Percentiles rank a stretch among this genome's conserved stretches.
These are phyloP conservation scores for Rhodotorula sp. DNA, from an alignment of 1,284 basidiomycete species.

Conservation along the genomic window DNA sequence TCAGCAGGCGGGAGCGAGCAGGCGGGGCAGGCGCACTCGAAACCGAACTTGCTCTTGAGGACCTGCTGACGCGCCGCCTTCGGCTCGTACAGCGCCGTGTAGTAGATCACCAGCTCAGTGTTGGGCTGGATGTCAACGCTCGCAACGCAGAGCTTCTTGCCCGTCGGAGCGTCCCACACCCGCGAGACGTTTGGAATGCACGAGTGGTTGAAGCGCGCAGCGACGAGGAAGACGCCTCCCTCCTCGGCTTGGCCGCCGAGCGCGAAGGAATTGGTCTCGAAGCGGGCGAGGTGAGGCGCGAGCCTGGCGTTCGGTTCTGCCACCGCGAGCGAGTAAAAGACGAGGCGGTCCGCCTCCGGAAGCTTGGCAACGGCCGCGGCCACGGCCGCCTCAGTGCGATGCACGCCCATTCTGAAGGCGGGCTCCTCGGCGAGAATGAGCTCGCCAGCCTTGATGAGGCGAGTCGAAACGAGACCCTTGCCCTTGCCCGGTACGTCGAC, in stretches of 20 bases:
- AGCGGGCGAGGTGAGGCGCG: neutral
- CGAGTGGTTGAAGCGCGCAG: neutral
- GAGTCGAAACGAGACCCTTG: neutral
- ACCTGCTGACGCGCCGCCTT: neutral
- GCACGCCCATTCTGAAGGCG: neutral
- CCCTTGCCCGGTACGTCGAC: conserved; percentile 1
- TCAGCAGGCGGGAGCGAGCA: neutral
- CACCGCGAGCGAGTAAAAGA: neutral
- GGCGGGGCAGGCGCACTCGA: neutral
- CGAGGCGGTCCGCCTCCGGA: neutral
- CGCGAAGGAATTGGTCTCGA: neutral
- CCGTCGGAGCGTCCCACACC: neutral
- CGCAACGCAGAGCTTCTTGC: neutral
- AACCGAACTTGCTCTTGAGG: neutral
- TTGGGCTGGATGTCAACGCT: neutral
- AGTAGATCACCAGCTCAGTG: neutral
- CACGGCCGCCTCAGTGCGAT: neutral
- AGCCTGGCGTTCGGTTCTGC: neutral
- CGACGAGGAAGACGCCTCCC: neutral
- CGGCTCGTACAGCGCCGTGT: neutral
- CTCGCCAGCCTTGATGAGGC: neutral
- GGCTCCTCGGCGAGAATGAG: neutral
- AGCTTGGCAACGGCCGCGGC: neutral
- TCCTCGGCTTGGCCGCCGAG: neutral
- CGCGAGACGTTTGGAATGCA: neutral